Percentiles rank a stretch among this genome's conserved stretches.
phyloP scores from a whole-genome alignment of 2,329 filamentous ascomycete genomes.

The Akanthomyces dipterigenus region DNA sequence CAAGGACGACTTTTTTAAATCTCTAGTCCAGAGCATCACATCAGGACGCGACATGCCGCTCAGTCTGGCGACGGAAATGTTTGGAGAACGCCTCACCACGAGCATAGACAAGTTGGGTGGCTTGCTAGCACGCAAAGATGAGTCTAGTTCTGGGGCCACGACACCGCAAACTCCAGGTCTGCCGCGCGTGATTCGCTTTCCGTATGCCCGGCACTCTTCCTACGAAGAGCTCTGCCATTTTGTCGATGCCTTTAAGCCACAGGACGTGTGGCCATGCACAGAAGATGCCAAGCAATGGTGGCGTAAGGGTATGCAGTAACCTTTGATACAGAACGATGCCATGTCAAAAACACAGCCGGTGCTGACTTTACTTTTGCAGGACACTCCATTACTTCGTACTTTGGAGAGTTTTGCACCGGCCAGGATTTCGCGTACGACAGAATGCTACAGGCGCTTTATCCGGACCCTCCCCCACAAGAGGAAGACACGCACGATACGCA shows the following conservation, averaged over 20 bases:
- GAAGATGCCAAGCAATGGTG: conserved; percentile 58
- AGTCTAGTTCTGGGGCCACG: not conserved
- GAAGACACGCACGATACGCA: not conserved
- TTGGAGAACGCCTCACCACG: conserved; percentile 24
- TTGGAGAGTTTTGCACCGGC: conserved; percentile 61
- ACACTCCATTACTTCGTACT: conserved; percentile 61
- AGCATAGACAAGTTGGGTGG: conserved; percentile 19
- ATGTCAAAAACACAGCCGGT: not conserved
- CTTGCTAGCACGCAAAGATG: not conserved
- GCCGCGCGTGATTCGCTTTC: conserved; percentile 53
- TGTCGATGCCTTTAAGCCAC: conserved; percentile 60
- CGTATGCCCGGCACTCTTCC: conserved; percentile 85
- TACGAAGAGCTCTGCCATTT: conserved; percentile 72
- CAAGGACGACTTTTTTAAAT: conserved; percentile 17
- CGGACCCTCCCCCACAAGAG: not conserved
- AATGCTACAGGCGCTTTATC: conserved; percentile 39
- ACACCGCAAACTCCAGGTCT: conserved; percentile 18
- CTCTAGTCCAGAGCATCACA: conserved; percentile 15
- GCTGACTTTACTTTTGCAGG: conserved; percentile 20
- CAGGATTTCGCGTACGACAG: conserved; percentile 58
- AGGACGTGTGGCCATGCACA: conserved; percentile 78
- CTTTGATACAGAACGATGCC: not conserved
- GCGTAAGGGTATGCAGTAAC: conserved; percentile 32
- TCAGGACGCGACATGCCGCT: conserved; percentile 28
- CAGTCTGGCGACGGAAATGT: conserved; percentile 23